Percentiles rank a stretch among this genome's conserved stretches.
Evolutionary conservation across 306 rosid species (phyloP).

Genomic region (Casuarina equisetifolia): DNA sequence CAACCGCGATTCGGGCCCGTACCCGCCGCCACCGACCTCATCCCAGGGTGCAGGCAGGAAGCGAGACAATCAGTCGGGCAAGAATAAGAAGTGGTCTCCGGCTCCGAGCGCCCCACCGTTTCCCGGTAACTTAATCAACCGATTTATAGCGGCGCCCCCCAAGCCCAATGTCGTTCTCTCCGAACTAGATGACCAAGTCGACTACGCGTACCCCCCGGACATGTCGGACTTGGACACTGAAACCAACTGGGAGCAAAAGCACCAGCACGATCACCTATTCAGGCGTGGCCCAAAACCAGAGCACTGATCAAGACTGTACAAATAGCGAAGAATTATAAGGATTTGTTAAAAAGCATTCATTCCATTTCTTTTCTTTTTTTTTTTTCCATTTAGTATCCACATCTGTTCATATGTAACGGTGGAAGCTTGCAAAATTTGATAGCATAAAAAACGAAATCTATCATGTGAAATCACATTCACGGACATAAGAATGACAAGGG

Average conservation of each 20-base stretch:
- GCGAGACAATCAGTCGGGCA: constrained; percentile 30
- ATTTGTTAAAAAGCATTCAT: neutral
- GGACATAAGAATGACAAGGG: neutral
- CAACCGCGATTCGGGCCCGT: constrained; percentile 31
- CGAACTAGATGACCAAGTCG: constrained; percentile 15
- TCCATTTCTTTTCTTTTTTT: neutral
- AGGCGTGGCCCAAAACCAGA: constrained; percentile 25
- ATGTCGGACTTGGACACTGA: constrained; percentile 18
- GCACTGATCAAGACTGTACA: neutral
- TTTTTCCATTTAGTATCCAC: neutral
- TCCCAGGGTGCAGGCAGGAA: constrained; percentile 30
- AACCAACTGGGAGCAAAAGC: constrained; percentile 7
- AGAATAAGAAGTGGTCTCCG: constrained; percentile 40
- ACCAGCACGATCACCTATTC: constrained; percentile 26
- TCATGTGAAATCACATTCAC: neutral
- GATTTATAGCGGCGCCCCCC: constrained; percentile 7
- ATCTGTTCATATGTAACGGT: too few species aligned
- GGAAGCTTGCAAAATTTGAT: neutral
- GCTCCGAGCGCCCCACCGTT: constrained; percentile 47
- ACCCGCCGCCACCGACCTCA: constrained; percentile 36
- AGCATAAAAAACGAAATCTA: neutral
- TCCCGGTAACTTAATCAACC: constrained; percentile 20
- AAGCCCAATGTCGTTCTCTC: constrained; percentile 8
- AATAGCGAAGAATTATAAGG: neutral
- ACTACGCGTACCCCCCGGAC: neutral